These are phyloP conservation scores for Quercus glauca DNA, from an alignment of 306 rosid species.

Conservation along the genomic window DNA sequence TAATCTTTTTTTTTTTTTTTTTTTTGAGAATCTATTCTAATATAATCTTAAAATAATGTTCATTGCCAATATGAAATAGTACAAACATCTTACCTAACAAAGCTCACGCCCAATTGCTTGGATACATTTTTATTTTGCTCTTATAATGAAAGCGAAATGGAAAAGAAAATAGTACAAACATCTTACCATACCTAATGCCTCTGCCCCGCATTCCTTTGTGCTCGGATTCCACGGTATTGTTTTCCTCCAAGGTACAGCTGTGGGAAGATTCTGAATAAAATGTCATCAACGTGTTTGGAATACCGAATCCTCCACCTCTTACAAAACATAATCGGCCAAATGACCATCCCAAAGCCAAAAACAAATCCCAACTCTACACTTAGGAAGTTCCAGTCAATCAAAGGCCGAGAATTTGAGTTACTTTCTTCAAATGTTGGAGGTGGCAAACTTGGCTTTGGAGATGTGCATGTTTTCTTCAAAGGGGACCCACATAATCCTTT, in stretches of 20 bases:
- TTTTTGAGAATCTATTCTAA: too few species aligned
- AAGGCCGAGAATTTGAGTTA: not conserved
- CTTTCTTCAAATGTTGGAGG: not conserved
- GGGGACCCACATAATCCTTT: constrained; percentile 6
- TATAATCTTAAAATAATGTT: too few species aligned
- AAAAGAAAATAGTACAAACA: too few species aligned
- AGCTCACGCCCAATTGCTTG: too few species aligned
- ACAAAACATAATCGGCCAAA: not conserved
- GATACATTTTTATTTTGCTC: too few species aligned
- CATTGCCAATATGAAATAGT: too few species aligned
- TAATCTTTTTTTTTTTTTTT: too few species aligned
- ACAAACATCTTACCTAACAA: too few species aligned
- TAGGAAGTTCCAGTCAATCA: not conserved
- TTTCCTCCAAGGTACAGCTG: not conserved
- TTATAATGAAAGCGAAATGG: too few species aligned
- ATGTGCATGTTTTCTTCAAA: not conserved
- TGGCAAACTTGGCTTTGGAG: not conserved
- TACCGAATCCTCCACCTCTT: constrained; percentile 1
- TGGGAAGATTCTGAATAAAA: not conserved
- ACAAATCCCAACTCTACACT: not conserved
- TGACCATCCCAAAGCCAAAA: not conserved
- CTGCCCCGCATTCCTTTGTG: not conserved
- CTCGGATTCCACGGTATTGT: not conserved
- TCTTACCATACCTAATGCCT: constrained; percentile 13
- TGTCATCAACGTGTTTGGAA: not conserved